phyloP scores from a whole-genome alignment of 306 rosid genomes.

The Arachis hypogaea region DNA sequence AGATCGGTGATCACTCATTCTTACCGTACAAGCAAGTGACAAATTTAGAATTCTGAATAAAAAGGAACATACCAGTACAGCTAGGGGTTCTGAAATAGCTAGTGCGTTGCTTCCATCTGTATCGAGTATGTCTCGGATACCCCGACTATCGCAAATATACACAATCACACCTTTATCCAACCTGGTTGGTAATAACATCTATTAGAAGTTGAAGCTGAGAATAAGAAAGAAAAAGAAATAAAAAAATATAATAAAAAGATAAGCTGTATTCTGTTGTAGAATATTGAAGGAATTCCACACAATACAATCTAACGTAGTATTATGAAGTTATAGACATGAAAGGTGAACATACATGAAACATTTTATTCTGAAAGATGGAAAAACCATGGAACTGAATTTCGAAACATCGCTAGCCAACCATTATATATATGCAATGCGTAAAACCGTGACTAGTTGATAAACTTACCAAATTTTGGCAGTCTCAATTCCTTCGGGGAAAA shows the following conservation, averaged over 20 bases:
- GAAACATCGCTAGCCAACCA: slow-evolving; percentile 4
- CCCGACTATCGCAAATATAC: slow-evolving; percentile 86
- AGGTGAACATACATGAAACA: slow-evolving; percentile 6
- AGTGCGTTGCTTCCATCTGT: slow-evolving; percentile 89
- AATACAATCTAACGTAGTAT: slow-evolving; percentile 34
- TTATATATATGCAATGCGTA: slow-evolving; percentile 23
- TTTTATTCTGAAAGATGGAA: slow-evolving; percentile 14
- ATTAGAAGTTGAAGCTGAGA: slow-evolving; percentile 37
- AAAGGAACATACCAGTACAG: slow-evolving; percentile 69
- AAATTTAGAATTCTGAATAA: slow-evolving; percentile 12
- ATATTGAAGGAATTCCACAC: slow-evolving; percentile 26
- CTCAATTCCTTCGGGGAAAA: slow-evolving; percentile 98
- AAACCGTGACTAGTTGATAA: slow-evolving; percentile 27
- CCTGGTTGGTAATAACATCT: slow-evolving; percentile 63
- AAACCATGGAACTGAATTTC: slow-evolving; percentile 24
- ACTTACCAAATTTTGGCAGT: slow-evolving; percentile 93
- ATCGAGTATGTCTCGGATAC: slow-evolving; percentile 93
- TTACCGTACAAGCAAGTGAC: neutral
- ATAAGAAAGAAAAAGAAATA: neutral
- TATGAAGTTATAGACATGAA: slow-evolving; percentile 26
- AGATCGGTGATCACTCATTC: slow-evolving; percentile 18
- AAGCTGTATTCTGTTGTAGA: slow-evolving; percentile 4
- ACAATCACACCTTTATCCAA: slow-evolving; percentile 97
- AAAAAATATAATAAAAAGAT: slow-evolving; percentile 13
- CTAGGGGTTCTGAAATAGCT: slow-evolving; percentile 87